Conservation (phyloP, 331 rosid species). For the Spiraea crenata region DNA sequence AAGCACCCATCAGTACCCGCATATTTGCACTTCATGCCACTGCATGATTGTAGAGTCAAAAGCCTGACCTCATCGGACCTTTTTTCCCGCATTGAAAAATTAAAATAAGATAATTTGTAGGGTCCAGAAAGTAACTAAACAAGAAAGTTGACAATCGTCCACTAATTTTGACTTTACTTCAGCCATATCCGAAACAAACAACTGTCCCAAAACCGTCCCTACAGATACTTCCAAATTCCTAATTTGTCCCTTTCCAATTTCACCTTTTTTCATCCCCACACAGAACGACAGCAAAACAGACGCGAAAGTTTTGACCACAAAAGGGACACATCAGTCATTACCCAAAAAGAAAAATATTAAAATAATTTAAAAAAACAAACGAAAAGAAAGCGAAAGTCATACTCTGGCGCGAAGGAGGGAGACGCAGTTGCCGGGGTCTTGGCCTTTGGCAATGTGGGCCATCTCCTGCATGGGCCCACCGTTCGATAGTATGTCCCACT, state of each 20-base stretch:
- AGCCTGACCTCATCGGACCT: background rate
- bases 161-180: constrained; percentile 49
- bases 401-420: constrained; percentile 88
- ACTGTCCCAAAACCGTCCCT: constrained; percentile 40
- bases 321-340: constrained; percentile 21
- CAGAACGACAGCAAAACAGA: background rate
- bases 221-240: constrained; percentile 59
- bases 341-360: background rate
- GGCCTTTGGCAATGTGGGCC: constrained; percentile 98
- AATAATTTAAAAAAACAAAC: background rate
- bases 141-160: constrained; percentile 51
- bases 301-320: background rate
- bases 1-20: background rate
- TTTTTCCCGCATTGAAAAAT: background rate
- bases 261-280: constrained; percentile 14
- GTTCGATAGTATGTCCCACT: constrained; percentile 94
- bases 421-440: constrained; percentile 87
- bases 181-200: constrained; percentile 18
- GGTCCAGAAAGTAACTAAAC: constrained; percentile 25
- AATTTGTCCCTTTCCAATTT: constrained; percentile 34
- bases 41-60: constrained; percentile 30
- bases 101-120: background rate
- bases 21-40: constrained; percentile 27
- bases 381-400: background rate
- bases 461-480: constrained; percentile 99